Evolutionary conservation across 176 grass and related monocot genomes (phyloP), one percentile per base, ranked within the genome.

Genomic region (Juncus inflexus): DNA sequence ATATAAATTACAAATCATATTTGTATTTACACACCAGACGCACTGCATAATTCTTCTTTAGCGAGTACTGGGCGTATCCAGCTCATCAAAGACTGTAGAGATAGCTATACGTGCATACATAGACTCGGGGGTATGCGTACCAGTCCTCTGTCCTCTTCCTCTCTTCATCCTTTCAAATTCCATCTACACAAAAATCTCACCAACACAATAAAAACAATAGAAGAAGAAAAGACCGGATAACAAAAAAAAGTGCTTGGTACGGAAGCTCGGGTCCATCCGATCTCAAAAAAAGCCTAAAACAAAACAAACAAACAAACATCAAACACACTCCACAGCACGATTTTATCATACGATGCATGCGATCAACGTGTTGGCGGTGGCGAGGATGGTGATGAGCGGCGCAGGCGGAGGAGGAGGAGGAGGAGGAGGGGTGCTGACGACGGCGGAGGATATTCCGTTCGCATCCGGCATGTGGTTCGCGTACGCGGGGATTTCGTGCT

Each of bases 401-500:
- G 72, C 81, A 56, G 80, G 52, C 15, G 55, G 57, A 19, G 82
- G 80, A 52, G 15, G 75, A 66, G 66, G 68, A 39, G 37, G 87
- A 68, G 63, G 64, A 74, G 15, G 69, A 71, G 55, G 37, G 7
- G 35, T 84, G 72, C 12, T 84, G 60, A 52, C 74, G 42, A n/a
- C 60, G 67, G 75, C 63, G 61, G 86, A 99, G 57, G 95, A 94
- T 74, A 99, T 85, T 11, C 58, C 83, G 55, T 86, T 94, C 75
- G 89, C 85, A 38, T 78, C 89, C 51, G 3, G 86, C 12, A 68
- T 38, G 74, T 99, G 95, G 95, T 90, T 64, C 71, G 55, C 60
- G 53, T 76, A 99, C 77, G 86, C 95, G 2, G 95, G 95, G 60
- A 74, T 80, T 39, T 99, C 89, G 61, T 86, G 78, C 83, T 37